Conservation (phyloP, 1,284 basidiomycete species). For the Sanghuangporus baumii region DNA sequence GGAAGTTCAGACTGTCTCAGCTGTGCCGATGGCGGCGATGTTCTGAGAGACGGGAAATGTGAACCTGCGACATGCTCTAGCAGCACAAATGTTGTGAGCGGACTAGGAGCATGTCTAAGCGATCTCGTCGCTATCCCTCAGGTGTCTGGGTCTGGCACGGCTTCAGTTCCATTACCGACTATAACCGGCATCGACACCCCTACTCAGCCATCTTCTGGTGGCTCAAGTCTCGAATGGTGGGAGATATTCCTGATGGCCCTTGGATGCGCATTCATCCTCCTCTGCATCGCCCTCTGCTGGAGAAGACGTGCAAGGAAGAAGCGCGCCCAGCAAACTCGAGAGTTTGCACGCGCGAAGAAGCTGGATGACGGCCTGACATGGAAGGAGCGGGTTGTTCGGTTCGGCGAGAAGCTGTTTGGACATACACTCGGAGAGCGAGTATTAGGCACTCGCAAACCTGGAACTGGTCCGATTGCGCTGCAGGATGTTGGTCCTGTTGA, state of each 20-base stretch:
- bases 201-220: conserved; percentile 29
- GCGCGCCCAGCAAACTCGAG: conserved; percentile 56
- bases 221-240: conserved; percentile 60
- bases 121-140: conserved; percentile 56
- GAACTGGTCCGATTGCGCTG: conserved; percentile 26
- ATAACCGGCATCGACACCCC: conserved; percentile 50
- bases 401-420: conserved; percentile 55
- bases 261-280: conserved; percentile 72
- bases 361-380: conserved; percentile 43
- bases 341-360: conserved; percentile 57
- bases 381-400: conserved; percentile 48
- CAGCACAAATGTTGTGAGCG: conserved; percentile 49
- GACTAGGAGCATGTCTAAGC: conserved; percentile 72
- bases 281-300: conserved; percentile 59
- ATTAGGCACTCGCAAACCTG: conserved; percentile 24
- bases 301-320: conserved; percentile 61
- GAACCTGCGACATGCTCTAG: conserved; percentile 52
- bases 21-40: conserved; percentile 56
- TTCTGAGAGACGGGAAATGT: conserved; percentile 61
- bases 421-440: conserved; percentile 30
- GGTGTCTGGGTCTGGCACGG: conserved; percentile 35
- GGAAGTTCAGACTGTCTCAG: conserved; percentile 66
- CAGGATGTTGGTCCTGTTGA: conserved; percentile 9
- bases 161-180: conserved; percentile 42
- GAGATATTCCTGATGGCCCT: conserved; percentile 76